Base-by-base conservation (phyloP, 768 basidiomycete genomes). In the Leccinellum luteum region DNA sequence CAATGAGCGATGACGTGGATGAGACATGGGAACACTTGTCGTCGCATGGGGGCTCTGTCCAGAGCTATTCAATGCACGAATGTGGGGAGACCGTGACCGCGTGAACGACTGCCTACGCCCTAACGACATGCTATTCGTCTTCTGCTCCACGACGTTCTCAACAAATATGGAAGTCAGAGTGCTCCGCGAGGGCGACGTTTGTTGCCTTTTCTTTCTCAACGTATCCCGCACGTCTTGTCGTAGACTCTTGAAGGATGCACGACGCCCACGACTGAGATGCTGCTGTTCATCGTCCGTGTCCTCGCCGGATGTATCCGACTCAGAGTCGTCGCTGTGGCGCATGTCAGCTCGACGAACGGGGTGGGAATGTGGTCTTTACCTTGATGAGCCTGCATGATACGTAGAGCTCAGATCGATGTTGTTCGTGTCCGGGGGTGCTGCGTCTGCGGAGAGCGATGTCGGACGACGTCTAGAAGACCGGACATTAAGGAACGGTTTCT, bases 341-440 rank as follows among this genome's bases (percentile, higher is more conserved):
- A 30, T 14, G 45, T 83, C 58, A 68, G 57, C 32, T 44, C 27
- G 25, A 51, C 45, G 55, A 5, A 55, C 7, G 3, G 4, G 9
- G 8, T 3, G 50, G 53, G 19, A 58, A 34, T 23, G 15, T 23
- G n/a, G 41, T 65, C 81, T 25, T 60, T 65, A 88, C 89, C 87
- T 84, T 10, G 90, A 92, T 32, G 90, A 90, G 47, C 91, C 91
- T 28, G 86, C 91, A 57, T 91, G 87, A 73, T 93, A 93, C 63
- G 90, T 92, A 13, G 90, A 92, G 66, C 89, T 93, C 85, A 90
- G 84, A 63, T 86, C 90, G 63, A 85, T 66, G 58, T 72, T 72
- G 56, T 74, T 70, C 41, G 63, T 60, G 28, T 69, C 59, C 23
- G 67, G 71, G 3, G 58, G 69, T 17, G 57, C 52, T 38, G 43